Evolutionary conservation across 306 rosid species (phyloP), one percentile per base, ranked within the genome.

Genomic region (Cucumis hystrix): DNA sequence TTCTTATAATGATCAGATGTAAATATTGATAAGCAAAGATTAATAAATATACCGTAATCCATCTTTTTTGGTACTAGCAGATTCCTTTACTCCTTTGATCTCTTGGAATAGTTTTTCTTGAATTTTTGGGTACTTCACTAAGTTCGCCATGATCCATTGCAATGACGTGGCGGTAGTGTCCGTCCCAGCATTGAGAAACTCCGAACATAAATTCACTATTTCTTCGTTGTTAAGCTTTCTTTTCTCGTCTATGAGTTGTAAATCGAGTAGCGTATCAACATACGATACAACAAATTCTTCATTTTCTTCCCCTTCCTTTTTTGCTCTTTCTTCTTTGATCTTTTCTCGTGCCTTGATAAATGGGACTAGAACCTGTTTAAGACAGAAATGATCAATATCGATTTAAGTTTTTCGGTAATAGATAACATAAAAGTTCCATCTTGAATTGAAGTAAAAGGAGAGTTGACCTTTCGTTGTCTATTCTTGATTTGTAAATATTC

Each of bases 261-360:
- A 60, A 25, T 60, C 65, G 37, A 60, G 35, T 4, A 60, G 9
- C 1, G 65, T 60, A 60, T 60, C 65, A 28, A 60, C 80, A 37
- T 87, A 83, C 0, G 92, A 89, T 57, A 88, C 55, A n/a, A 84
- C 83, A 23, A 21, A 4, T 23, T 59, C 64, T 11, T 60, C 65
- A 6, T 60, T 25, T 60, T 25, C 65, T 21, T 23, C 64, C 10
- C 33, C 25, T 7, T n/a, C 2, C 2, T 1, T 17, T 56, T 56
- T 56, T 56, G 28, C 12, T 20, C 5, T 56, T 21, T 58, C 33
- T 10, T 58, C 33, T 21, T 58, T 58, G 3, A 10, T 15, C 33
- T 58, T 58, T 7, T 58, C 63, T 10, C 63, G 63, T 20, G 63
- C 33, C 33, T 10, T 10, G 63, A 58, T 58, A 20, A 58, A 10